phyloP scores from a whole-genome alignment of 495 filamentous ascomycete genomes.

The Neurospora tetrasperma region DNA sequence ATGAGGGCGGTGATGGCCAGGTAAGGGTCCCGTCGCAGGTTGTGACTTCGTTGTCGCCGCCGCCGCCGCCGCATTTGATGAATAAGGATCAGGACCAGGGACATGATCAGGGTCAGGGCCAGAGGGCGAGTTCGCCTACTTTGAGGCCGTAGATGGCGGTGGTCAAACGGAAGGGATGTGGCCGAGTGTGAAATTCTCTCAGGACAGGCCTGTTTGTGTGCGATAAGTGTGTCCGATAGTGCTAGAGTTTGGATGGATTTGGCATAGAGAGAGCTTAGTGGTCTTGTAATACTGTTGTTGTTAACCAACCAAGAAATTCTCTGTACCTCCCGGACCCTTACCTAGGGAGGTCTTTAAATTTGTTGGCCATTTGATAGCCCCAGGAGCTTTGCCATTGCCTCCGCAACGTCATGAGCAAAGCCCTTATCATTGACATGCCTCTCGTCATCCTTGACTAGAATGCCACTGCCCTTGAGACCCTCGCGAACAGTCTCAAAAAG shows the following conservation, averaged over 20 bases:
- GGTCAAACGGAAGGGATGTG: not conserved
- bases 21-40: not conserved
- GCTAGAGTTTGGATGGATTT: not conserved
- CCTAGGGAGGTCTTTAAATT: not conserved
- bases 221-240: not conserved
- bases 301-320: not conserved
- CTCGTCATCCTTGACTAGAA: constrained; percentile 27
- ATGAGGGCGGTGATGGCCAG: not conserved
- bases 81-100: not conserved
- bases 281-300: not conserved
- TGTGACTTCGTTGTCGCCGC: not conserved
- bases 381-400: constrained; percentile 15
- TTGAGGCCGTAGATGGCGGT: not conserved
- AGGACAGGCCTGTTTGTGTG: not conserved
- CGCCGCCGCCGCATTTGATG: not conserved
- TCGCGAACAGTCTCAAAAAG: constrained; percentile 35
- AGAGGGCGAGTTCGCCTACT: not conserved
- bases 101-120: not conserved
- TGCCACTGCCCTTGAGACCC: constrained; percentile 22
- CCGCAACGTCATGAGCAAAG: constrained; percentile 34
- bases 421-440: constrained; percentile 29
- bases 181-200: not conserved
- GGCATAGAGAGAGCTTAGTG: not conserved
- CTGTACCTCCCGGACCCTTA: not conserved
- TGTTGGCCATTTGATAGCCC: not conserved